Evolutionary conservation across 345 rosid species (phyloP), one percentile per base, ranked within the genome.

Genomic region (Pugionium dolabratum): DNA sequence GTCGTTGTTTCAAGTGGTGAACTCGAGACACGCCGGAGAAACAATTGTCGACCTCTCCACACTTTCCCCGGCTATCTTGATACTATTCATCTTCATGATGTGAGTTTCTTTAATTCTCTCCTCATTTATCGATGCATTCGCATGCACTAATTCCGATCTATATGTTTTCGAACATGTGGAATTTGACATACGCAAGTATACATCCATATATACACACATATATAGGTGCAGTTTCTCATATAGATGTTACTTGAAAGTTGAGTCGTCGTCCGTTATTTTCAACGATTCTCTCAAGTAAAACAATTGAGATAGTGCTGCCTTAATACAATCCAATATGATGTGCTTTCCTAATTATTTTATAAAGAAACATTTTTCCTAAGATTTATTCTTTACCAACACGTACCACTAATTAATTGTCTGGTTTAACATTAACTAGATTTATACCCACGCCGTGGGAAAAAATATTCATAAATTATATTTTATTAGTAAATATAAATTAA

Each of bases 71-170:
- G 84, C 90, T 0, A 42, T 82, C 8, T 56, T 84, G 78, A 81
- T 87, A 56, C 54, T 87, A 26, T 84, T 90, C 68, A 70, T 80
- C 42, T 35, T 81, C 33, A 84, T 85, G 89, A 90, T 90, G 91
- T 87, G 31, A 87, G 96, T 82, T 32, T 1, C 36, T 55, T 63
- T 6, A 46, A 26, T 35, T 41, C 34, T 69, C 6, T 45, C 25
- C 37, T 59, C 35, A 2, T 51, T 11, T 32, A n/a, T 37, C 6
- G 1, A 46, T 48, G 8, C 28, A 51, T 53, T 18, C 34, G 42
- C 41, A 52, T 42, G 47, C 4, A 29, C 55, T 30, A 1, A 28
- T 37, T 3, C 1, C 5, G 1, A 29, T 7, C n/a, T 9, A 32
- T 27, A 28, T 62, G 53, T 18, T 18, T 25, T 9, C 29, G 7